A percentile compares a stretch with the other conserved stretches of the same genome.
These are phyloP conservation scores for Scytalidium sp. DNA, from an alignment of 2,329 filamentous ascomycete genomes.

Conservation along the genomic window DNA sequence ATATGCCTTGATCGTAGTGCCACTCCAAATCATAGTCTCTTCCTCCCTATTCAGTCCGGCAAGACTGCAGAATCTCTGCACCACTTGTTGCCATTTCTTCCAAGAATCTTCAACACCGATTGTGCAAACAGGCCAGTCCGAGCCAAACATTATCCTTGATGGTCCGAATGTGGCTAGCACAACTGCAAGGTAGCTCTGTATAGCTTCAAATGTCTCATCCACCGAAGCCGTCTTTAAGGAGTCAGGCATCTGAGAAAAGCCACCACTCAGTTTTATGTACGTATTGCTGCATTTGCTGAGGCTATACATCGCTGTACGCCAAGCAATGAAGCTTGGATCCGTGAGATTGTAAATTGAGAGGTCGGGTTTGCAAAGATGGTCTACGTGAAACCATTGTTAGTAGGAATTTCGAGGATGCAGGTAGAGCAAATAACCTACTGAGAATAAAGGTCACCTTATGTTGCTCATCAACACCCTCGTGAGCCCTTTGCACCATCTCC, in stretches of 20 bases:
- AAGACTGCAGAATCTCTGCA: constrained; percentile 65
- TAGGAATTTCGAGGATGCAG: background rate
- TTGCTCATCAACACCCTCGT: constrained; percentile 56
- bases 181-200: constrained; percentile 69
- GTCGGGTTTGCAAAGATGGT: constrained; percentile 89
- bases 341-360: constrained; percentile 58
- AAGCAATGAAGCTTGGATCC: constrained; percentile 53
- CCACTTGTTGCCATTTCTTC: constrained; percentile 71
- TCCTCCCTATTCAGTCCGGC: constrained; percentile 58
- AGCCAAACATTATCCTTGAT: constrained; percentile 79
- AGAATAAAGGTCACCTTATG: constrained; percentile 44
- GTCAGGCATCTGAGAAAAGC: constrained; percentile 72
- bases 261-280: constrained; percentile 92
- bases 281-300: constrained; percentile 63
- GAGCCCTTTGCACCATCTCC: constrained; percentile 66
- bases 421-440: constrained; percentile 19
- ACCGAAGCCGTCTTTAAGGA: constrained; percentile 45
- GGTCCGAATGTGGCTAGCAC: constrained; percentile 71
- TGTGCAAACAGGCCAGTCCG: constrained; percentile 92
- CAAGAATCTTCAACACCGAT: constrained; percentile 60
- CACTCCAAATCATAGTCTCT: constrained; percentile 66
- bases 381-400: constrained; percentile 36
- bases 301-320: constrained; percentile 65
- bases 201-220: constrained; percentile 57
- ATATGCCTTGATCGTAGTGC: constrained; percentile 72